A percentile compares a stretch with the other conserved stretches of the same genome.
These are phyloP conservation scores for Selenicereus undatus DNA, from an alignment of 148 eudicot genomes.

Conservation along the genomic window DNA sequence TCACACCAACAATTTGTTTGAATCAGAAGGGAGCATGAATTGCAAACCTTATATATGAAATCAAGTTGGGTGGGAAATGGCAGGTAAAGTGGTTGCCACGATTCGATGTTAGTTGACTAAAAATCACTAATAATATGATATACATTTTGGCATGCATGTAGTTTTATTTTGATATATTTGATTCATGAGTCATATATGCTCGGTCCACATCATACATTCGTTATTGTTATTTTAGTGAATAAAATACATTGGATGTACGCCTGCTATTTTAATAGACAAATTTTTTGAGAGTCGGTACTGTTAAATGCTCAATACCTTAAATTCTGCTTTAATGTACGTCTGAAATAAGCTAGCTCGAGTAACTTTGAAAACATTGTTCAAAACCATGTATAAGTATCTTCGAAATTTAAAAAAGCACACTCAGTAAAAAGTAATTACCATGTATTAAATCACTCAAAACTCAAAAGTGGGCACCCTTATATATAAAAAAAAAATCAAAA, in stretches of 20 bases:
- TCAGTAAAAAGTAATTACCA: no score
- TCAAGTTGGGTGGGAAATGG: conserved; percentile 20
- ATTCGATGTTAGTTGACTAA: conserved; percentile 37
- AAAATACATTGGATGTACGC: background rate
- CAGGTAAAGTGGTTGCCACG: conserved; percentile 48
- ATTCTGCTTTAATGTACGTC: no score
- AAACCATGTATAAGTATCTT: no score
- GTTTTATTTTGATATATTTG: conserved; percentile 21
- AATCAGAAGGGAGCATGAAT: conserved; percentile 20
- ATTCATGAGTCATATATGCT: conserved; percentile 6
- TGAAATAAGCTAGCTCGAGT: no score
- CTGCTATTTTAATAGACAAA: conserved; percentile 7
- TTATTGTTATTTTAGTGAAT: conserved; percentile 7
- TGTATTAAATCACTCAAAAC: no score
- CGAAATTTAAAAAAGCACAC: no score
- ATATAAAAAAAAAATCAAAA: background rate
- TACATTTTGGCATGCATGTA: conserved; percentile 7
- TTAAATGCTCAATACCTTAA: no score
- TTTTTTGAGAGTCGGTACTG: background rate
- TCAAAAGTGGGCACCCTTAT: no score
- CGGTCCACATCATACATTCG: conserved; percentile 1
- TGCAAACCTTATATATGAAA: conserved; percentile 20
- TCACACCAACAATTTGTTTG: background rate
- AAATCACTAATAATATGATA: conserved; percentile 4
- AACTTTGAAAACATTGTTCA: no score